Percentiles rank a stretch among this genome's conserved stretches.
Conservation (phyloP, 441 rosid species). For the Metrosideros polymorpha region DNA sequence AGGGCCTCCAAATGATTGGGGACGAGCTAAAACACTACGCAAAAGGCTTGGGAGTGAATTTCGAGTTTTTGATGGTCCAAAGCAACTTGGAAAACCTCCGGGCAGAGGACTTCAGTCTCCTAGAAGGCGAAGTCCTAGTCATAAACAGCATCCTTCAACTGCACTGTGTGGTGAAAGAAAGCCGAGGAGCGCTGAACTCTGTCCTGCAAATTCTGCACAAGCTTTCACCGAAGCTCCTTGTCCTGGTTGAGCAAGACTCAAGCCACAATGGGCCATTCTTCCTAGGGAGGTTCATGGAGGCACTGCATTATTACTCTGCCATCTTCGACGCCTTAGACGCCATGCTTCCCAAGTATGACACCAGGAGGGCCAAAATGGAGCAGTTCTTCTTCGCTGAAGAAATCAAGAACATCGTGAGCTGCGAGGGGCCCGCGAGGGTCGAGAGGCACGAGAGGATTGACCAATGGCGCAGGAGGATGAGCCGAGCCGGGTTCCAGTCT, state of each 20-base stretch:
- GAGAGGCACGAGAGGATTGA: slow-evolving; percentile 12
- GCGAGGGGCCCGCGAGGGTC: slow-evolving; percentile 4
- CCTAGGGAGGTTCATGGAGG: slow-evolving; percentile 15
- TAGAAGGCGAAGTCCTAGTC: slow-evolving; percentile 2
- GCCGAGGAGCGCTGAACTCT: slow-evolving; percentile 11
- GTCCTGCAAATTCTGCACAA: slow-evolving; percentile 6
- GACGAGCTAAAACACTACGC: background rate
- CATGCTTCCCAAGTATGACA: slow-evolving; percentile 8
- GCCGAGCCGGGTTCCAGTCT: slow-evolving; percentile 11
- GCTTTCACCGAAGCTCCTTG: background rate
- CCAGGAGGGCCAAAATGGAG: slow-evolving; percentile 13
- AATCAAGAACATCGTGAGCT: slow-evolving; percentile 14
- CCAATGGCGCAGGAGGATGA: slow-evolving; percentile 13
- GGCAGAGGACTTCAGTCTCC: background rate
- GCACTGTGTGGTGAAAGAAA: slow-evolving; percentile 13
- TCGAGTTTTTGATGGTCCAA: background rate
- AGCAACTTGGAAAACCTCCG: slow-evolving; percentile 4
- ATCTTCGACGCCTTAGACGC: slow-evolving; percentile 5
- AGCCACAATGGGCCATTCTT: slow-evolving; percentile 13
- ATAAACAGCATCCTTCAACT: slow-evolving; percentile 11
- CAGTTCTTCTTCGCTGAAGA: slow-evolving; percentile 12
- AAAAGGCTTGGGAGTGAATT: background rate
- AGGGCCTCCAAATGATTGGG: background rate
- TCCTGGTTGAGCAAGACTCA: slow-evolving; percentile 13
- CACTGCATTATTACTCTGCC: slow-evolving; percentile 9